A percentile compares a stretch with the other conserved stretches of the same genome.
Evolutionary conservation across 2,329 filamentous ascomycete species (phyloP).

Genomic region (Bipolaris gigantea): DNA sequence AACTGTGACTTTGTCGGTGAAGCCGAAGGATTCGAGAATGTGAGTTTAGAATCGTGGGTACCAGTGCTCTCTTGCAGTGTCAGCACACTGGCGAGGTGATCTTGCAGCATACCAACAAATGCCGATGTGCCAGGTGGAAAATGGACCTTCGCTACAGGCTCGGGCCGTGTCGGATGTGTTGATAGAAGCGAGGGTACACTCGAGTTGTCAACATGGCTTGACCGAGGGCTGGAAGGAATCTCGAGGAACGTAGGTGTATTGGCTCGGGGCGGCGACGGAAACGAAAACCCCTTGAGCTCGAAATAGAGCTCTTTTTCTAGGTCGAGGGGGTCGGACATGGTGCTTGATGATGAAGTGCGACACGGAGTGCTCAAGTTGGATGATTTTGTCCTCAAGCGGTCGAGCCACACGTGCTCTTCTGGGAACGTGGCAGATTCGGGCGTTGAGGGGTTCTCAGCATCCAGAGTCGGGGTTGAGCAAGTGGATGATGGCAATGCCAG

Average conservation of each 20-base stretch:
- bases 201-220: neutral
- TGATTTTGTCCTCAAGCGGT: constrained; percentile 24
- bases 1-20: constrained; percentile 18
- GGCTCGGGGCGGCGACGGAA: constrained; percentile 8
- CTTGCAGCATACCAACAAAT: constrained; percentile 33
- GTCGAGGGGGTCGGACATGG: constrained; percentile 21
- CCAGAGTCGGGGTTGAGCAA: constrained; percentile 13
- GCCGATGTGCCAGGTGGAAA: constrained; percentile 30
- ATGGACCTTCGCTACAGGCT: neutral
- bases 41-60: constrained; percentile 16
- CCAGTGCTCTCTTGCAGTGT: constrained; percentile 23
- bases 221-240: neutral
- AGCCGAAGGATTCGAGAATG: constrained; percentile 16
- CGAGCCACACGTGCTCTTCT: constrained; percentile 11
- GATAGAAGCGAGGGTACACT: constrained; percentile 3
- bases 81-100: constrained; percentile 33
- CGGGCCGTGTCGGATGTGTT: neutral
- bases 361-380: constrained; percentile 18
- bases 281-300: constrained; percentile 2
- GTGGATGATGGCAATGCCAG: constrained; percentile 15
- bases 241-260: neutral
- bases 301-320: constrained; percentile 14
- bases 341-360: constrained; percentile 26
- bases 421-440: constrained; percentile 23
- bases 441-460: constrained; percentile 23